Evolutionary conservation across 257 asterid genomes (phyloP).

Genomic region (Jasminum sambac): DNA sequence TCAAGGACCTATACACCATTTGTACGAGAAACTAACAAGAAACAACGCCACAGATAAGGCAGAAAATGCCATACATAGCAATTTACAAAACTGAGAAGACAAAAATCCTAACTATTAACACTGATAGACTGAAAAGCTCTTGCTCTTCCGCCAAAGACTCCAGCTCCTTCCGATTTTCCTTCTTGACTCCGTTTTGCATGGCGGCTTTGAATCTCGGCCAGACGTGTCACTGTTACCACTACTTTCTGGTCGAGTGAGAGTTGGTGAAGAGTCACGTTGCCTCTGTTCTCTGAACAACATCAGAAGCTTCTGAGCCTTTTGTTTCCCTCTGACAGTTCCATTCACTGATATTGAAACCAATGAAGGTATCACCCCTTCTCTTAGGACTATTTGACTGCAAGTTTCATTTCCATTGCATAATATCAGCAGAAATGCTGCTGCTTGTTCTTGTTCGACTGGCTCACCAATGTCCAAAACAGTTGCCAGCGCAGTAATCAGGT

Average conservation of each 20-base stretch:
- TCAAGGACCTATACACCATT: conserved; percentile 28
- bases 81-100: conserved; percentile 27
- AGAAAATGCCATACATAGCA: not conserved
- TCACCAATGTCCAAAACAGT: conserved; percentile 68
- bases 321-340: conserved; percentile 90
- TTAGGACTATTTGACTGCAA: conserved; percentile 91
- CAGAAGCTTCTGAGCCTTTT: conserved; percentile 95
- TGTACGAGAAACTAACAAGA: conserved; percentile 6
- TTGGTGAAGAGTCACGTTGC: conserved; percentile 69
- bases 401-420: conserved; percentile 69
- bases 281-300: conserved; percentile 93
- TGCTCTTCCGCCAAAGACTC: conserved; percentile 73
- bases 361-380: conserved; percentile 96
- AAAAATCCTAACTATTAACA: conserved; percentile 32
- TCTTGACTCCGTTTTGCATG: conserved; percentile 67
- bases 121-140: conserved; percentile 66
- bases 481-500: conserved; percentile 63
- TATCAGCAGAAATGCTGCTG: conserved; percentile 79
- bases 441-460: conserved; percentile 90
- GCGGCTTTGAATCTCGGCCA: conserved; percentile 46
- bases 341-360: conserved; percentile 87
- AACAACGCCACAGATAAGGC: conserved; percentile 6
- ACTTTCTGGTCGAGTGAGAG: conserved; percentile 34
- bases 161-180: conserved; percentile 60
- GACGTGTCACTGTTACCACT: conserved; percentile 26